Conservation (phyloP, 2,329 filamentous ascomycete genomes). For the Aureobasidium sp. region DNA sequence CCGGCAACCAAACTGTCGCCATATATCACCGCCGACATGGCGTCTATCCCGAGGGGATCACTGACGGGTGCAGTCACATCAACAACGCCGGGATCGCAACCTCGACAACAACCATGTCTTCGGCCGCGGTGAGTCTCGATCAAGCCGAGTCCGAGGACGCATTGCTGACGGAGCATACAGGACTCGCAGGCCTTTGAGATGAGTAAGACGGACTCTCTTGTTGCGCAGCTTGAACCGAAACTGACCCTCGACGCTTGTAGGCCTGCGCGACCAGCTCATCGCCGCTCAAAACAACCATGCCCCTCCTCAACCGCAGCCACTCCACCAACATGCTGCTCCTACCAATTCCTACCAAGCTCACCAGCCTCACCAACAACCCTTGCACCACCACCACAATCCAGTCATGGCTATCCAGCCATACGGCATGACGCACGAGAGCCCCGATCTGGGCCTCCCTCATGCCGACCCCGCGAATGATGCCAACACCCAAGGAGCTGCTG, state of each 20-base stretch:
- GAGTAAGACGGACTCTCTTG: slow-evolving; percentile 24
- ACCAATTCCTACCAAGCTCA: slow-evolving; percentile 32
- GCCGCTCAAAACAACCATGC: slow-evolving; percentile 40
- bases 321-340: slow-evolving; percentile 24
- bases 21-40: slow-evolving; percentile 4
- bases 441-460: not conserved
- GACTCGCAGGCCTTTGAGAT: slow-evolving; percentile 30
- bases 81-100: not conserved
- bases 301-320: slow-evolving; percentile 27
- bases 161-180: slow-evolving; percentile 14
- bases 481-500: slow-evolving; percentile 23
- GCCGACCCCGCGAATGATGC: not conserved
- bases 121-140: slow-evolving; percentile 2
- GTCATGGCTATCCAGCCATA: slow-evolving; percentile 13
- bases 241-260: slow-evolving; percentile 28
- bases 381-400: slow-evolving; percentile 22
- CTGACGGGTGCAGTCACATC: not conserved
- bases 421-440: not conserved
- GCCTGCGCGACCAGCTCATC: slow-evolving; percentile 55
- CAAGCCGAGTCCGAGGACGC: not conserved
- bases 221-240: not conserved
- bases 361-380: slow-evolving; percentile 31
- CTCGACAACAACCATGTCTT: slow-evolving; percentile 7
- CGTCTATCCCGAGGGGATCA: not conserved
- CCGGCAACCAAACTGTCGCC: not conserved